phyloP scores from a whole-genome alignment of 2,329 filamentous ascomycete species.

The Trichoderma simmonsii region DNA sequence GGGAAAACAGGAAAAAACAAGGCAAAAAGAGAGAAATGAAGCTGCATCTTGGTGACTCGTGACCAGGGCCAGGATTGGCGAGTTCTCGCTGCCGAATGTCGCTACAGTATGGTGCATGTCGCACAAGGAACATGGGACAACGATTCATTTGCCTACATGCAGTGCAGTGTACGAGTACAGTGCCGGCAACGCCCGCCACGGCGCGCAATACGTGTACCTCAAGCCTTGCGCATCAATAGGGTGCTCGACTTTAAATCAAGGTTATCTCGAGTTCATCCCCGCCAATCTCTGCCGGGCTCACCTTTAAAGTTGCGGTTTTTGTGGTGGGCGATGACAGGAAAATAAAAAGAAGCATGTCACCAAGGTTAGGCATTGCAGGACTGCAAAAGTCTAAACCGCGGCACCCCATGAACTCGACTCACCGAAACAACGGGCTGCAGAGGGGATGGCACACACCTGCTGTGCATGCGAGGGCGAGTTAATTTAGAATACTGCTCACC shows the following conservation, averaged over 20 bases:
- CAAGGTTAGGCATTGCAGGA: not conserved
- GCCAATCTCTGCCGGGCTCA: not conserved
- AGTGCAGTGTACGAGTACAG: not conserved
- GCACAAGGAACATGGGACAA: not conserved
- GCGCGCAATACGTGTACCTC: not conserved
- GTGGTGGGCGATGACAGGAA: not conserved
- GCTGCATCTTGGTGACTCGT: not conserved
- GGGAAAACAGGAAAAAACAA: not conserved
- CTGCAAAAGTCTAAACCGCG: not conserved
- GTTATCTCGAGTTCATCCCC: conserved; percentile 1
- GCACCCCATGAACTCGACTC: not conserved
- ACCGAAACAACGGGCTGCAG: not conserved
- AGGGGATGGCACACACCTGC: not conserved
- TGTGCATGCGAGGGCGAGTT: not conserved
- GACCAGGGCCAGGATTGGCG: not conserved
- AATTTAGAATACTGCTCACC: not conserved
- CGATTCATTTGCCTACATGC: not conserved
- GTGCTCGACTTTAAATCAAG: conserved; percentile 11
- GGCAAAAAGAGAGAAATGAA: not conserved
- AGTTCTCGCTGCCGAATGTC: not conserved
- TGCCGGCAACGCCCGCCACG: not conserved
- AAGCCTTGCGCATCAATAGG: not conserved
- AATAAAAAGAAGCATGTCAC: not conserved
- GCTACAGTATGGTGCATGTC: not conserved
- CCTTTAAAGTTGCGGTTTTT: not conserved